Base-by-base conservation (phyloP, 306 rosid genomes). In the Lathyrus tuberosus region DNA sequence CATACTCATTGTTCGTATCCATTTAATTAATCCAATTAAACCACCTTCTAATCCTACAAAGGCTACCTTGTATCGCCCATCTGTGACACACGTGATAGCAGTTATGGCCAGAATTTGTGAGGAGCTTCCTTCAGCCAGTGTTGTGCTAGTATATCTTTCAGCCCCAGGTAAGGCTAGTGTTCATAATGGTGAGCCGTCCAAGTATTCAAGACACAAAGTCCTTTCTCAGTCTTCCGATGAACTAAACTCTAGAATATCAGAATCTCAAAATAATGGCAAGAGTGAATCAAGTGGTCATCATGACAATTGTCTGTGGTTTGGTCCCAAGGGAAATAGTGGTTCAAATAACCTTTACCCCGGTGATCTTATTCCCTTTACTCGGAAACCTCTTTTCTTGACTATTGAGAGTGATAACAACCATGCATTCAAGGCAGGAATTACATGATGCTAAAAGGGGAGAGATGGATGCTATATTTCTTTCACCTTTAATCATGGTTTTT, bases 391-490 rank as follows among this genome's bases (percentile, higher is more conserved):
- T 73, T 95, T 95, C 89, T 76, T 95, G 91, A 84, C 89, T 60
- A 74, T 95, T 79, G 99, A 95, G 74, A 91, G 99, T 70, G 94
- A 91, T 85, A 87, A 79, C 86, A 95, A 97, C 94, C 95, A 87
- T 83, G 97, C 99, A 95, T 95, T 95, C 99, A 95, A 95, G 99
- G 99, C 99, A 95, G 99, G 99, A 83, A 77, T 67, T 95, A 65
- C 92, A 89, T 54, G 99, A 97, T 26, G 89, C 87, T 7, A 96
- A 95, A 78, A 86, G 95, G 80, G 99, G 97, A 61, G 97, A 95
- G 79, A 80, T 85, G 0, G 86, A 89, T 76, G 96, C 95, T 70
- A 62, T 95, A 46, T 84, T 95, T 82, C 96, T 95, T 66, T 95
- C 99, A 72, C 99, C 95, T 71, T 82, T 87, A 82, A 87, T 77